phyloP scores from a whole-genome alignment of 257 asterid species.

The Rehmannia glutinosa region DNA sequence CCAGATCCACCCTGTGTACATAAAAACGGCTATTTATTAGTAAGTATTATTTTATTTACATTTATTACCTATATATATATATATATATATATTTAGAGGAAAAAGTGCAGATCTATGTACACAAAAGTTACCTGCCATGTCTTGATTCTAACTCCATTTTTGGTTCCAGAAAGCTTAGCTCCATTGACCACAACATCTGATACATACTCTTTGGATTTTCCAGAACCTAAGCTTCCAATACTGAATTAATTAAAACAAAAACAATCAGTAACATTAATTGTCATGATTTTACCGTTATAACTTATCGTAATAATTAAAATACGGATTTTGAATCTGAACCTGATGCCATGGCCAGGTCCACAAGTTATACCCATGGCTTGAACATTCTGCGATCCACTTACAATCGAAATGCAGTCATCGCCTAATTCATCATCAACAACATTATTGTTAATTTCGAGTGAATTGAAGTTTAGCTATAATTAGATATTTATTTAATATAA shows the following conservation, averaged over 20 bases:
- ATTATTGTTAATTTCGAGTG: neutral
- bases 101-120: no score
- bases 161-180: conserved; percentile 60
- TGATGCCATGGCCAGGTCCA: conserved; percentile 97
- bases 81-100: no score
- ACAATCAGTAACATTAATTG: neutral
- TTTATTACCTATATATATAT: no score
- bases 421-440: conserved; percentile 40
- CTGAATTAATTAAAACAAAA: conserved; percentile 11
- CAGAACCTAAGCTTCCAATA: conserved; percentile 79
- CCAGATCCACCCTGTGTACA: conserved; percentile 78
- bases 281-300: neutral
- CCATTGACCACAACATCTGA: conserved; percentile 56
- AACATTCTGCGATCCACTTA: conserved; percentile 50
- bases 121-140: conserved; percentile 89
- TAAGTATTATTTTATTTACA: neutral
- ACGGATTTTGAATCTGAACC: conserved; percentile 32
- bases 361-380: conserved; percentile 47
- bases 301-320: no score
- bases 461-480: neutral
- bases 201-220: conserved; percentile 54
- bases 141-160: conserved; percentile 86
- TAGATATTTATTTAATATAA: neutral
- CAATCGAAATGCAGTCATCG: conserved; percentile 87
- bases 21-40: neutral